These are phyloP conservation scores for Pneumocystis canis DNA, from an alignment of 1,139 yeast genomes.

Conservation along the genomic window DNA sequence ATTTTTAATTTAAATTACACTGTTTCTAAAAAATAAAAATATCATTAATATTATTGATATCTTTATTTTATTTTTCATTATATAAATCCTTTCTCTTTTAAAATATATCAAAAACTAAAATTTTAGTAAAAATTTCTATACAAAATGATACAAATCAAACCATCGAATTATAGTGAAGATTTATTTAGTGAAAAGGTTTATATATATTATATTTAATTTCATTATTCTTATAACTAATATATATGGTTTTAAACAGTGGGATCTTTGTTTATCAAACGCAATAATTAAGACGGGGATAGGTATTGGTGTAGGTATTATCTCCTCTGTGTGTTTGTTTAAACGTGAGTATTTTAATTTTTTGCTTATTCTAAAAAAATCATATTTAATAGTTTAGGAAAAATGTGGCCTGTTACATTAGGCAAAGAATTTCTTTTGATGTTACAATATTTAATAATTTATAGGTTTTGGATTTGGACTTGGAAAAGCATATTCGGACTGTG, in stretches of 20 bases:
- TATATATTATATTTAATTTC: slow-evolving; percentile 2
- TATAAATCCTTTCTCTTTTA: background rate
- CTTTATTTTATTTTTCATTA: background rate
- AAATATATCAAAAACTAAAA: background rate
- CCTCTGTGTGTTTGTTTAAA: slow-evolving; percentile 78
- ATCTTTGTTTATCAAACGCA: slow-evolving; percentile 84
- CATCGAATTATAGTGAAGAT: slow-evolving; percentile 29
- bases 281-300: slow-evolving; percentile 95
- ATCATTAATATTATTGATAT: background rate
- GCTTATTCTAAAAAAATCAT: background rate
- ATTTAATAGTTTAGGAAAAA: slow-evolving; percentile 7
- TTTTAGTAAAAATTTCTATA: background rate
- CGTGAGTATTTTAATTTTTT: slow-evolving; percentile 26
- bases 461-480: slow-evolving; percentile 15
- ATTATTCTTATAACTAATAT: background rate
- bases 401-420: slow-evolving; percentile 12
- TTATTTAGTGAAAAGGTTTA: slow-evolving; percentile 59
- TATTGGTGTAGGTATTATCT: slow-evolving; percentile 88
- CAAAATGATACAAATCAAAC: background rate
- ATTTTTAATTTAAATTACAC: background rate
- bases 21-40: background rate
- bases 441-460: slow-evolving; percentile 1
- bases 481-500: slow-evolving; percentile 13
- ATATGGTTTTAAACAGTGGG: slow-evolving; percentile 46
- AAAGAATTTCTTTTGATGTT: background rate